These are phyloP conservation scores for Jaminaea rosea DNA, from an alignment of 1,284 basidiomycete genomes.

Conservation along the genomic window DNA sequence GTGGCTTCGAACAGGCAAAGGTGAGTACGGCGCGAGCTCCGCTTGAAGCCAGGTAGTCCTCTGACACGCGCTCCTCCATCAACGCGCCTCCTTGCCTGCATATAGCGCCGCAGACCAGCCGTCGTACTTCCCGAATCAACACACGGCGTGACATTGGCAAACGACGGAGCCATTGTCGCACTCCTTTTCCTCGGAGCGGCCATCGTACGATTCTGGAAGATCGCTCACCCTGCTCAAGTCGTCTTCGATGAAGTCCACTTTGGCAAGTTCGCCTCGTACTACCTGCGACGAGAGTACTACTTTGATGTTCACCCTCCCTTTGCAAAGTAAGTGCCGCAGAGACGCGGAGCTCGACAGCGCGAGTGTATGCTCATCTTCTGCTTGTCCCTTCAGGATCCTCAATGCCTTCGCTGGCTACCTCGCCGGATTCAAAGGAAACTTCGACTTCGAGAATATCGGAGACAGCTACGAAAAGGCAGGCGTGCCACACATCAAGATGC, in stretches of 20 bases:
- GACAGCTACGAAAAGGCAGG: constrained; percentile 77
- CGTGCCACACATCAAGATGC: constrained; percentile 89
- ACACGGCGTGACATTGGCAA: neutral
- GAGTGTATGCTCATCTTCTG: constrained; percentile 7
- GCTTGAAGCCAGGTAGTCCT: neutral
- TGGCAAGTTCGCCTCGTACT: constrained; percentile 46
- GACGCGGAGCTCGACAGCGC: neutral
- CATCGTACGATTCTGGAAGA: constrained; percentile 24
- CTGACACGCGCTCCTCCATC: neutral
- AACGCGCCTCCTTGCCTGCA: neutral
- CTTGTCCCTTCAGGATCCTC: constrained; percentile 10
- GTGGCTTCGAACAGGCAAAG: too few species aligned
- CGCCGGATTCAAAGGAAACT: constrained; percentile 87
- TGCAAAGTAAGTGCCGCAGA: constrained; percentile 39
- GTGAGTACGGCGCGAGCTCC: neutral
- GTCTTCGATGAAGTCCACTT: constrained; percentile 48
- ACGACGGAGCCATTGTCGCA: constrained; percentile 10
- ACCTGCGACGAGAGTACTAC: constrained; percentile 60
- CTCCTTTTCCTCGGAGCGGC: constrained; percentile 23
- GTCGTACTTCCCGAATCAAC: neutral
- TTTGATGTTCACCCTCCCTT: constrained; percentile 96
- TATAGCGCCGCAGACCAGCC: neutral
- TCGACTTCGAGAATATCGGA: constrained; percentile 89
- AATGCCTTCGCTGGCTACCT: constrained; percentile 83
- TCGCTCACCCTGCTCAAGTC: constrained; percentile 33